Conservation (phyloP, 2,329 filamentous ascomycete species). For the Trichoderma aggressivum region DNA sequence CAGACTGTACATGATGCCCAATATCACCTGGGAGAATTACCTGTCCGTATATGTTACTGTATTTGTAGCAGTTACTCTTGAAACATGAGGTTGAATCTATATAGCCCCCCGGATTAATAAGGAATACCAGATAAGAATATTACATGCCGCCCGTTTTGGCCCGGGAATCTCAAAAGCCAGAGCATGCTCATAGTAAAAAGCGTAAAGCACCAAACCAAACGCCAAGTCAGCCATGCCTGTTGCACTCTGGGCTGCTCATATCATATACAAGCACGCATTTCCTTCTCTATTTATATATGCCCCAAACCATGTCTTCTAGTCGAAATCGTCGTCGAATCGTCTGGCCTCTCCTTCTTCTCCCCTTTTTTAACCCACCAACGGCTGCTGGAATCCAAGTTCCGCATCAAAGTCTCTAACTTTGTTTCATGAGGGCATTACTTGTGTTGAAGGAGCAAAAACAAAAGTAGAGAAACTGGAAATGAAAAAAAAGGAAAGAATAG, state of each 20-base stretch:
- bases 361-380: neutral
- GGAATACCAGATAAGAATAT: neutral
- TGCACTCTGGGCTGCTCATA: neutral
- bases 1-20: neutral
- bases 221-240: conserved; percentile 12
- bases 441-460: neutral
- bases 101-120: conserved; percentile 9
- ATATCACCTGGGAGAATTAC: too few relatives aligned
- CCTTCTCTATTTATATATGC: neutral
- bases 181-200: conserved; percentile 7
- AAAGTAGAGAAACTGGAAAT: neutral
- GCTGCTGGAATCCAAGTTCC: conserved; percentile 1
- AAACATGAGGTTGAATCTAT: conserved; percentile 10
- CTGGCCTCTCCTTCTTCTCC: neutral
- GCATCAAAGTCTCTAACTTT: conserved; percentile 1
- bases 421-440: conserved; percentile 11
- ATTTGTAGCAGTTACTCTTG: neutral
- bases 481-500: neutral
- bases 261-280: conserved; percentile 7
- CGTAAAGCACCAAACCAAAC: conserved; percentile 16
- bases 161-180: neutral
- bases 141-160: conserved; percentile 7
- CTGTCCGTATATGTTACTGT: neutral
- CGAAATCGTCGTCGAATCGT: neutral
- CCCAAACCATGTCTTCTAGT: conserved; percentile 2